Evolutionary conservation across 345 rosid genomes (phyloP).

Genomic region (Aquilaria yunnanensis): DNA sequence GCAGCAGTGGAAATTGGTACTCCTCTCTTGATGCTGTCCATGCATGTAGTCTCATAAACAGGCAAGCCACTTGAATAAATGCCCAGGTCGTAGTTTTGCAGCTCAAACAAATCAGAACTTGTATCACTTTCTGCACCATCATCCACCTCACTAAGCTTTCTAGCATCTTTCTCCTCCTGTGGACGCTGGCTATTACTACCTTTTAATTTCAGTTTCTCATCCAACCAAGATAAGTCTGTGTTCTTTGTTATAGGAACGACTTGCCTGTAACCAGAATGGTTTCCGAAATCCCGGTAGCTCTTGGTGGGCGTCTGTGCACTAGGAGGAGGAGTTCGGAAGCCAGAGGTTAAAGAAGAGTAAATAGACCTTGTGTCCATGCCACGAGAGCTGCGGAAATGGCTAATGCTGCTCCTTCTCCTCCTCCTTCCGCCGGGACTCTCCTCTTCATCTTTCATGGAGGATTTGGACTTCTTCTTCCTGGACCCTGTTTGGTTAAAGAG

Average conservation of each 20-base stretch:
- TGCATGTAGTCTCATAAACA: slow-evolving; percentile 81
- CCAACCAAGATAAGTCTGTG: slow-evolving; percentile 28
- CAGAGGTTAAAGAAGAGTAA: slow-evolving; percentile 57
- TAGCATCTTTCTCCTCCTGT: slow-evolving; percentile 26
- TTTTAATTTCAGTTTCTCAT: slow-evolving; percentile 26
- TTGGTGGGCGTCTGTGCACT: slow-evolving; percentile 54
- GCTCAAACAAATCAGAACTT: slow-evolving; percentile 92
- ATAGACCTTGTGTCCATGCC: slow-evolving; percentile 43
- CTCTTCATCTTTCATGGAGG: slow-evolving; percentile 54
- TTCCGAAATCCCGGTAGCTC: slow-evolving; percentile 44
- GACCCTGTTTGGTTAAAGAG: slow-evolving; percentile 71
- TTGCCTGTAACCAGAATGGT: slow-evolving; percentile 49
- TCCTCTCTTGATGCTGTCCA: slow-evolving; percentile 65
- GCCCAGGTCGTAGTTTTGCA: slow-evolving; percentile 70
- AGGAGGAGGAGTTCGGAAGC: slow-evolving; percentile 75
- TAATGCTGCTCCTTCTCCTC: slow-evolving; percentile 82
- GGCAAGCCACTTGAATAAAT: slow-evolving; percentile 66
- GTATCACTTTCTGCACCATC: slow-evolving; percentile 86
- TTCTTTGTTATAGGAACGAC: slow-evolving; percentile 22
- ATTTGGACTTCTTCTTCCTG: slow-evolving; percentile 60
- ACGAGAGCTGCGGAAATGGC: slow-evolving; percentile 73
- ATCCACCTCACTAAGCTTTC: slow-evolving; percentile 34
- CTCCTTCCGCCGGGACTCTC: slow-evolving; percentile 66
- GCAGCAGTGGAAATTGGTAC: slow-evolving; percentile 48
- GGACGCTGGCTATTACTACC: slow-evolving; percentile 14